Evolutionary conservation across 768 basidiomycete genomes (phyloP).

Genomic region (Cyclocybe cylindracea): DNA sequence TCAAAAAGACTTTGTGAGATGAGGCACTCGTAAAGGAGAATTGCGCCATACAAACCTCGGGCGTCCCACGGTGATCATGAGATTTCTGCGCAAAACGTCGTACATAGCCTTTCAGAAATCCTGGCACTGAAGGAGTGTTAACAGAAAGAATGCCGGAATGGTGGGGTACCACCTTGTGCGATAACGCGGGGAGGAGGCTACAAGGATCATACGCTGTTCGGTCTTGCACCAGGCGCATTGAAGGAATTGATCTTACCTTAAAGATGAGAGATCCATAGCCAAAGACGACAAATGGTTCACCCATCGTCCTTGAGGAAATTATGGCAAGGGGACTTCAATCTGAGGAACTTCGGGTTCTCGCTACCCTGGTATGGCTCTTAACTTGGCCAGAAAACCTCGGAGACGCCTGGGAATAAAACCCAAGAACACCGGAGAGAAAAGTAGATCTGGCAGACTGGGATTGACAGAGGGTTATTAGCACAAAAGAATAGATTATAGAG

Average conservation of each 20-base stretch:
- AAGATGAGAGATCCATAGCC: conserved; percentile 94
- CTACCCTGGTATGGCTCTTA: no score
- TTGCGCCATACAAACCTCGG: conserved; percentile 49
- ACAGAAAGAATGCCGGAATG: not conserved
- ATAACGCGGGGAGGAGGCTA: conserved; percentile 86
- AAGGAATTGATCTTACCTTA: conserved; percentile 53
- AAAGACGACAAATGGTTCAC: conserved; percentile 69
- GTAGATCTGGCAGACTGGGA: no score
- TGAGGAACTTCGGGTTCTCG: no score
- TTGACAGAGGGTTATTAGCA: no score
- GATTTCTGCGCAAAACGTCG: conserved; percentile 90
- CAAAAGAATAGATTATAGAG: no score
- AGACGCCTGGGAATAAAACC: no score
- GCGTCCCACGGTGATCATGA: conserved; percentile 91
- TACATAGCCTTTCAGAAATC: conserved; percentile 89
- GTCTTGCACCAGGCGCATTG: not conserved
- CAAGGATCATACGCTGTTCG: not conserved
- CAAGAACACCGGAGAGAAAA: no score
- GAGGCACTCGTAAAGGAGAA: no score
- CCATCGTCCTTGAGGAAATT: not conserved
- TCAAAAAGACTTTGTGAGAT: not conserved
- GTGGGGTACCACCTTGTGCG: conserved; percentile 48
- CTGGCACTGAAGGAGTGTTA: conserved; percentile 48
- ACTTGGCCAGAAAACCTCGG: no score
- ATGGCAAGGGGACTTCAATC: no score